Evolutionary conservation across 2,329 filamentous ascomycete species (phyloP).

Genomic region (Cercospora sp.): DNA sequence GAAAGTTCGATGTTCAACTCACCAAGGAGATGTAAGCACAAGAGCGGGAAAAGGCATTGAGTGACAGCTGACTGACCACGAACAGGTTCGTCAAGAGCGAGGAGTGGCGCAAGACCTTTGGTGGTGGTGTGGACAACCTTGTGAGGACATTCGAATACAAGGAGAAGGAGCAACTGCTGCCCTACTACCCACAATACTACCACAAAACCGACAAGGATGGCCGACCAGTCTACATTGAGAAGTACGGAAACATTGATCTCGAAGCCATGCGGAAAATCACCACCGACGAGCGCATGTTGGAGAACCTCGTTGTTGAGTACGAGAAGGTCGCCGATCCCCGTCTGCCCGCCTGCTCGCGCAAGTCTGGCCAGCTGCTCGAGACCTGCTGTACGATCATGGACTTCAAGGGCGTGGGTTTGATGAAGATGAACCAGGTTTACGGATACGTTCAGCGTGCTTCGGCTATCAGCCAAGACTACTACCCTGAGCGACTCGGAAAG

Average conservation of each 20-base stretch:
- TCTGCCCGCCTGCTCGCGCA: conserved; percentile 91
- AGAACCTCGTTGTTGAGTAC: conserved; percentile 96
- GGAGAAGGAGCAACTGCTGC: conserved; percentile 79
- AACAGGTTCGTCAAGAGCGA: conserved; percentile 85
- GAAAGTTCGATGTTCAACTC: conserved; percentile 87
- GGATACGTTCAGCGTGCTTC: conserved; percentile 83
- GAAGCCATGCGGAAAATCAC: conserved; percentile 91
- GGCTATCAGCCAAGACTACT: conserved; percentile 95
- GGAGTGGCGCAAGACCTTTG: conserved; percentile 85
- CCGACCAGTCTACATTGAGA: conserved; percentile 94
- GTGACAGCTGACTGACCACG: conserved; percentile 30
- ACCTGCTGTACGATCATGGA: conserved; percentile 99
- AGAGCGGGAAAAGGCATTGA: not conserved
- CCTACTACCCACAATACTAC: conserved; percentile 98
- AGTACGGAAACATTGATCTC: conserved; percentile 90
- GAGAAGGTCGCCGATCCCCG: conserved; percentile 93
- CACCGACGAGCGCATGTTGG: conserved; percentile 86
- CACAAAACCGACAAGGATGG: conserved; percentile 97
- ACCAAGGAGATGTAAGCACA: conserved; percentile 80
- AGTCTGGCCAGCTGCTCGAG: conserved; percentile 84
- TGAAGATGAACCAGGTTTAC: conserved; percentile 80
- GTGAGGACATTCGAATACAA: conserved; percentile 81
- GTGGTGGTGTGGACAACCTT: conserved; percentile 72
- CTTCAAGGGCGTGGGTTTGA: conserved; percentile 86
- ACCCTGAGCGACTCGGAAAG: conserved; percentile 93